Evolutionary conservation across 2,329 filamentous ascomycete genomes (phyloP).

Genomic region (Harringtonia aguacate): DNA sequence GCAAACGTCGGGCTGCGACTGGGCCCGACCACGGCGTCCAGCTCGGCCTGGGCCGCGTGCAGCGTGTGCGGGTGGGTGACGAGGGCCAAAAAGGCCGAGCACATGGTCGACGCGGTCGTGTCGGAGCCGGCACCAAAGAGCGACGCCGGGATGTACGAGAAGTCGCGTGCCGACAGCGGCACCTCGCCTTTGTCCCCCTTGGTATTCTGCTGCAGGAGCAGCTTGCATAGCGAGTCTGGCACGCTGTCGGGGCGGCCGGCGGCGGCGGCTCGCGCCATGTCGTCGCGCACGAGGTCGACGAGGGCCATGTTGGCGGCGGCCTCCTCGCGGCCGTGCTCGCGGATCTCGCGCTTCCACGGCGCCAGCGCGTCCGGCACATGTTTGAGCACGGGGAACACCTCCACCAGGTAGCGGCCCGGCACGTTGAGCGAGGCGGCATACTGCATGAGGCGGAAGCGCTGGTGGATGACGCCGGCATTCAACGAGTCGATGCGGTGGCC

Average conservation of each 20-base stretch:
- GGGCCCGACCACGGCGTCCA: constrained; percentile 25
- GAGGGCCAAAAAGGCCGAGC: constrained; percentile 34
- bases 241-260: constrained; percentile 18
- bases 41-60: constrained; percentile 28
- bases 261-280: constrained; percentile 23
- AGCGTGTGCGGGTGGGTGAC: constrained; percentile 32
- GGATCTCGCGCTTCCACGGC: constrained; percentile 34
- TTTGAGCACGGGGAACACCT: constrained; percentile 31
- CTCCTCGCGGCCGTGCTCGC: constrained; percentile 24
- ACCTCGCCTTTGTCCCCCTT: constrained; percentile 20
- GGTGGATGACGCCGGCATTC: constrained; percentile 32
- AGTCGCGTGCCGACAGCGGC: constrained; percentile 26
- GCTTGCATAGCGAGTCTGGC: constrained; percentile 30
- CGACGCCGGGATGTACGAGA: constrained; percentile 28
- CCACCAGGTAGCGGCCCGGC: constrained; percentile 31
- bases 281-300: constrained; percentile 26
- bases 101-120: constrained; percentile 36
- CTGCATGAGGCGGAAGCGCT: constrained; percentile 36
- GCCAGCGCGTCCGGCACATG: constrained; percentile 31
- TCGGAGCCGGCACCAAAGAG: constrained; percentile 38
- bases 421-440: constrained; percentile 35
- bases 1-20: constrained; percentile 20
- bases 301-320: constrained; percentile 29
- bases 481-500: constrained; percentile 37
- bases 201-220: constrained; percentile 28